Base-by-base conservation (phyloP, 345 rosid genomes). In the Boechera retrofracta region DNA sequence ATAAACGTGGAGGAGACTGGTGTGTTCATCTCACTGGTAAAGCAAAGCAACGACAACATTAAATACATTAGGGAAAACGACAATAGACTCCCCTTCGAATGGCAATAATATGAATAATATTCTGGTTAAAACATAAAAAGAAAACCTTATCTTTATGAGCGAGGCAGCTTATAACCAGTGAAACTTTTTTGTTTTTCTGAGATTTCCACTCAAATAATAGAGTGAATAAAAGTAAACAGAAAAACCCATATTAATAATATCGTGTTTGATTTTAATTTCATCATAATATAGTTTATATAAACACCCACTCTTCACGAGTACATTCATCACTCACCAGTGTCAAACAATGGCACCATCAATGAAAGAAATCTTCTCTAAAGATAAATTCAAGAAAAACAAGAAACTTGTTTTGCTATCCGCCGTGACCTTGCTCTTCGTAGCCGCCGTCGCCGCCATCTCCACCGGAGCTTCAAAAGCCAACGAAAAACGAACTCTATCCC, bases 381-480 rank as follows among this genome's bases (percentile, higher is more conserved):
- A 51, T 13, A 15, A 47, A 56, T 64, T 69, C 51, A 79, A 79
- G 64, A 69, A 49, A 55, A 55, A 74, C 44, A 79, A 79, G 54
- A 79, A 74, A 63, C 68, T 69, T 11, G 12, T 79, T 11, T 11
- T 69, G 16, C 41, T 75, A 2, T 79, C 76, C 53, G 41, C 64
- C 36, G 75, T 64, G 16, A 5, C 76, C 18, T 58, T 79, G 13
- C 51, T 79, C 49, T 29, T 79, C 3, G 21, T 79, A 41, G 75
- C 66, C 16, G 38, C 79, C 28, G 62, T 79, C 36, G 64, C 28
- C 72, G 82, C 76, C 21, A 75, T 79, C 21, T 4, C 66, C 59
- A 65, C 75, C 79, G 79, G 75, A 61, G 75, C 59, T 67, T 45
- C 78, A 53, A 79, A 79, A 67, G 18, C 62, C 0, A 70, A 79